Evolutionary conservation across 768 basidiomycete species (phyloP), one percentile per base, ranked within the genome.

Genomic region (Rhodocollybia butyracea): DNA sequence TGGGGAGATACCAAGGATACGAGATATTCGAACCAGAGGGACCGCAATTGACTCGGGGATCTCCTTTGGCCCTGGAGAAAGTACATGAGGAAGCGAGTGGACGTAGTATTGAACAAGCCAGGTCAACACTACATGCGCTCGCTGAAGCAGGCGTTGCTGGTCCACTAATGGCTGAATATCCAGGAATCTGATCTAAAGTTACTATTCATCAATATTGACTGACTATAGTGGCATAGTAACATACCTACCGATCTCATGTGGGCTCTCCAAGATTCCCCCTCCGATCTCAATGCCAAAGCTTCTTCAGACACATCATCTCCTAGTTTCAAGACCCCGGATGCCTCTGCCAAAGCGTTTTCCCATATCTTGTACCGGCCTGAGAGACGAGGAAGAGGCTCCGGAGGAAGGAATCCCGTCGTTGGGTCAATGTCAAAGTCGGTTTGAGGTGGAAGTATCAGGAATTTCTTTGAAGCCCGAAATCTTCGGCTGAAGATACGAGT

Each of bases 71-170:
- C 60, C 53, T 48, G 70, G 66, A 45, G 66, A 56, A 31, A 72
- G 63, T 17, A 70, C 61, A 4, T 71, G 69, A 7, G 86, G 85
- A 38, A 82, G 78, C 1, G 91, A 91, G 70, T 98, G 95, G 24
- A 86, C 85, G 71, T 94, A 99, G 68, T 92, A 91, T 72, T 93
- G 90, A 43, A 90, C 77, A 43, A 98, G 81, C 79, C 89, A 97
- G 5, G 94, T 83, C 31, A 98, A 79, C 46, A 97, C 89, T 66
- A 88, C 77, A 73, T 98, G 94, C 2, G 93, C 94, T 45, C 94
- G 84, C 59, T 94, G 88, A 15, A 91, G 77, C 46, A 77, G 69
- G 29, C 85, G 83, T 27, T 83, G 68, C 60, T 91, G 81, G 39
- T n/a, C n/a, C n/a, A n/a, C 72, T 7, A 89, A 88, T 78, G 90